Percentiles rank a stretch among this genome's conserved stretches.
These are phyloP conservation scores for Eucalyptus globulus DNA, from an alignment of 345 rosid genomes.

Conservation along the genomic window DNA sequence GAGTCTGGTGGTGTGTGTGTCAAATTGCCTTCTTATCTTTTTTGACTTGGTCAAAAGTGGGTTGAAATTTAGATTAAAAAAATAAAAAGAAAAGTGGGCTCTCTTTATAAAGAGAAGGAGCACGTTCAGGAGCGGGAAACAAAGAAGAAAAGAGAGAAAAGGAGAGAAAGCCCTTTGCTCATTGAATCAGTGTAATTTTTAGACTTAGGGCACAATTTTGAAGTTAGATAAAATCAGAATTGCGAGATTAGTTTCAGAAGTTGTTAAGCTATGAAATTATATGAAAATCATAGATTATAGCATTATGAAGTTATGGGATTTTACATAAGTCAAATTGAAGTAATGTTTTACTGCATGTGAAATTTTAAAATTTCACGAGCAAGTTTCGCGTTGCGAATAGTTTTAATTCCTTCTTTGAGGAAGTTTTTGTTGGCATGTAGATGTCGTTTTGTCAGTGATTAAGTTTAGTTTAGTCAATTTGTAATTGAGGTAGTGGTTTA, in stretches of 20 bases:
- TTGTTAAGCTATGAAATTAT: neutral
- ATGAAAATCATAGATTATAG: neutral
- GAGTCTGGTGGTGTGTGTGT: neutral
- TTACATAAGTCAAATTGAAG: neutral
- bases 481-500: neutral
- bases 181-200: neutral
- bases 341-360: neutral
- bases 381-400: rapidly evolving
- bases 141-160: neutral
- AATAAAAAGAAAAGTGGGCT: neutral
- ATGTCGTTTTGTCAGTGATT: neutral
- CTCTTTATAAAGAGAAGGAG: neutral
- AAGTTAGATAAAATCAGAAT: neutral
- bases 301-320: neutral
- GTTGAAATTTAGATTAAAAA: neutral
- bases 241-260: neutral
- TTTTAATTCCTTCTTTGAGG: neutral
- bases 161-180: neutral
- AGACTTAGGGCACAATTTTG: neutral
- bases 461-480: neutral
- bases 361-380: neutral
- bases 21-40: neutral
- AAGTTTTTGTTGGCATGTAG: neutral
- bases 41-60: neutral
- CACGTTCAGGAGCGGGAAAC: neutral